Evolutionary conservation across 495 filamentous ascomycete genomes (phyloP), one percentile per base, ranked within the genome.

Genomic region (Clavariopsis aquatica): DNA sequence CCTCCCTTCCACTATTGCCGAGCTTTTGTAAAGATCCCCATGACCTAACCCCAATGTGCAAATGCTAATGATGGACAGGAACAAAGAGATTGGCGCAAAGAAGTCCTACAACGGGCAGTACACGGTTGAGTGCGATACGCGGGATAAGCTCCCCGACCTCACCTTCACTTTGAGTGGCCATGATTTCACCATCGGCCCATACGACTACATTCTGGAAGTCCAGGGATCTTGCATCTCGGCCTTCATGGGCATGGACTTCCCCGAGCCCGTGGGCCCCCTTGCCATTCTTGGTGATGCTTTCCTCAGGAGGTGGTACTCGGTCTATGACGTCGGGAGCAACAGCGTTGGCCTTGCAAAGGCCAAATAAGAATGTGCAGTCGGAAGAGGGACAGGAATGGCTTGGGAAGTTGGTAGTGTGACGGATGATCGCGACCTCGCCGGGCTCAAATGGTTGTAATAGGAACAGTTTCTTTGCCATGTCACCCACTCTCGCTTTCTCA

Each of bases 161-260:
- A 89, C 87, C 64, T 96, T 98, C 79, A 93, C 84, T 60, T 84
- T 99, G 22, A 80, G 79, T 57, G 95, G 95, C 46, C 82, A 96
- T 77, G 87, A 96, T 78, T 99, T 98, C 81, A 87, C 87, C 71
- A 96, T 99, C 71, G 76, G 80, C 63, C 79, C 95, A 6, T 89
- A 87, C 64, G 95, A 99, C 79, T 99, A 99, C 81, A 92, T 96
- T 74, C 85, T 99, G 53, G 95, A 99, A 76, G 86, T 96, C 45
- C 88, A 91, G 74, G 94, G 95, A 64, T 91, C 87, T 73, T 99
- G 95, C 80, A 96, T 99, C 78, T 96, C 91, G 52, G 87, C 90
- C 65, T 96, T 99, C 81, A 93, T 96, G 86, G 93, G 93, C 69
- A 96, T 97, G 89, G 94, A 98, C 77, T 90, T 97, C 84, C 91